These are phyloP conservation scores for Modicella reniformis DNA, from an alignment of 371 early-diverging fungal species.

Conservation along the genomic window DNA sequence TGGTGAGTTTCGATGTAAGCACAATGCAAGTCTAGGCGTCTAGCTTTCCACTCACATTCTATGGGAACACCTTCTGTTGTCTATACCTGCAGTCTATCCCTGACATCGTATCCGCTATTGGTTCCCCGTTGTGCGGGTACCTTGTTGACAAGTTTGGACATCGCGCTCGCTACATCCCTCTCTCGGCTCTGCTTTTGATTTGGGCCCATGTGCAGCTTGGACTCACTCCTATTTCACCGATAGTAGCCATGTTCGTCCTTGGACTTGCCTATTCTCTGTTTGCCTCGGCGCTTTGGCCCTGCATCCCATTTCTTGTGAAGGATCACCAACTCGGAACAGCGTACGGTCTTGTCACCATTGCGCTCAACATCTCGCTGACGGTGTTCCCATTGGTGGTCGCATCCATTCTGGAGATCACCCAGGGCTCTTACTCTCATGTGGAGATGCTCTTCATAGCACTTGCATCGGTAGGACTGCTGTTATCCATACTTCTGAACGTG, in stretches of 20 bases:
- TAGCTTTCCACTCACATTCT: neutral
- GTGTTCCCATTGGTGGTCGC: constrained; percentile 71
- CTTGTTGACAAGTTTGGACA: constrained; percentile 63
- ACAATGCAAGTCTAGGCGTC: neutral
- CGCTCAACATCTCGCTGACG: constrained; percentile 69
- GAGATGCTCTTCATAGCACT: constrained; percentile 32
- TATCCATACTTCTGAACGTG: constrained; percentile 32
- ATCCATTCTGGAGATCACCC: constrained; percentile 23
- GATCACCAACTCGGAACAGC: constrained; percentile 68
- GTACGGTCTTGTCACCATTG: constrained; percentile 71
- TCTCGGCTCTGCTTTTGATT: constrained; percentile 59
- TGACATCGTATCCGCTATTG: constrained; percentile 65
- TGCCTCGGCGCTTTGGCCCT: constrained; percentile 66
- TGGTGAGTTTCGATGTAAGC: constrained; percentile 18
- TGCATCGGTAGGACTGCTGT: constrained; percentile 20
- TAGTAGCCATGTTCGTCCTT: constrained; percentile 58
- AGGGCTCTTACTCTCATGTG: constrained; percentile 29
- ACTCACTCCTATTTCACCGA: constrained; percentile 56
- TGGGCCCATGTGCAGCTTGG: constrained; percentile 57
- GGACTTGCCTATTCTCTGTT: constrained; percentile 66
- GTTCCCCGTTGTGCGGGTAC: constrained; percentile 65
- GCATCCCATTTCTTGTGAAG: constrained; percentile 64
- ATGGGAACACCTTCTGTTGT: neutral
- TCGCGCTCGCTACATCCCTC: constrained; percentile 58
- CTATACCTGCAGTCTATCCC: constrained; percentile 62